Evolutionary conservation across 257 asterid species (phyloP).

Genomic region (Penstemon davidsonii): DNA sequence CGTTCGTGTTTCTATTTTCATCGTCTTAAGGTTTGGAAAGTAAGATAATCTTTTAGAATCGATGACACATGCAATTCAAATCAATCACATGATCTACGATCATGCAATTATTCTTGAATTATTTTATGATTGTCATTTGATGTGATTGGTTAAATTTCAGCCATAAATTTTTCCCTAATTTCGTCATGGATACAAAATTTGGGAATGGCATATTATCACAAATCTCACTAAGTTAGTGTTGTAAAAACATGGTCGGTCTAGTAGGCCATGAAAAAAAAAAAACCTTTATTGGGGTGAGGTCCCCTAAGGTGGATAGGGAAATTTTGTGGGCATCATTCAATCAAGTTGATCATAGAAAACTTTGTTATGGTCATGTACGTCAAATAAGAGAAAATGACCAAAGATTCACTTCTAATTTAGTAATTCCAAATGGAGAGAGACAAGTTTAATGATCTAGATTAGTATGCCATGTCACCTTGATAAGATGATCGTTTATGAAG

Average conservation of each 20-base stretch:
- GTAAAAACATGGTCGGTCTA: constrained; percentile 15
- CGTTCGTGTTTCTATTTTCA: too few species aligned
- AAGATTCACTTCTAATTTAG: constrained; percentile 28
- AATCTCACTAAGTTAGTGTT: not conserved
- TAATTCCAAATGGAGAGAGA: constrained; percentile 21
- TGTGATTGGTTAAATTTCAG: not conserved
- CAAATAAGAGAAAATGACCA: constrained; percentile 29
- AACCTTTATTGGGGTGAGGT: not conserved
- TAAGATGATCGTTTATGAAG: not conserved
- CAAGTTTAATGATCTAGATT: constrained; percentile 19
- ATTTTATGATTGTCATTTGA: not conserved
- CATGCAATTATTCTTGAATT: too few species aligned
- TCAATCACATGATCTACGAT: not conserved
- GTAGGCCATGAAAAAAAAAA: constrained; percentile 9
- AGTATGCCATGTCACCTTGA: constrained; percentile 29
- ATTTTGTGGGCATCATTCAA: constrained; percentile 17
- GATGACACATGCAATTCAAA: not conserved
- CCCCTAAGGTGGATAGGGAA: not conserved
- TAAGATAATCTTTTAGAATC: too few species aligned
- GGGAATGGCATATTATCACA: not conserved
- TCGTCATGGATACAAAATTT: not conserved
- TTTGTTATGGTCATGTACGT: constrained; percentile 9
- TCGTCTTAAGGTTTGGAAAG: too few species aligned
- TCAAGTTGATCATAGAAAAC: constrained; percentile 12
- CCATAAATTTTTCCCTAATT: not conserved